Evolutionary conservation across 78 protist genomes (phyloP), one percentile per base, ranked within the genome.

Genomic region (Paratrimastix pyriformis): DNA sequence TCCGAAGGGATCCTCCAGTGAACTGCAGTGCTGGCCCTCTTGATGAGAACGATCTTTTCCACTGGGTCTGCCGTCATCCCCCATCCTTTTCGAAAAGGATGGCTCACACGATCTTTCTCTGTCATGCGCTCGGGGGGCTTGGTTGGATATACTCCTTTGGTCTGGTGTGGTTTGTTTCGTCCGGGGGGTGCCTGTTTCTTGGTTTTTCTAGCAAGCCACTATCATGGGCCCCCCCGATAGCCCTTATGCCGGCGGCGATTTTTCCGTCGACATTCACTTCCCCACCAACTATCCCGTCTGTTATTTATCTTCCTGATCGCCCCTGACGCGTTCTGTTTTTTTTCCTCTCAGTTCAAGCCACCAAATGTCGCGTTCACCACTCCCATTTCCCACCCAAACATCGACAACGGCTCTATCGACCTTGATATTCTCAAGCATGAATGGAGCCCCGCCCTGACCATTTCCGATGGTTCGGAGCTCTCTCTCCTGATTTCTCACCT

Each of bases 401-500:
- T 94, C 55, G 80, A 82, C 77, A 81, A 82, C 44, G 98, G 98
- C 15, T 39, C 50, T 48, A 89, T 94, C 32, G 92, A 96, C 79
- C 65, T 94, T 7, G 96, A 94, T 65, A 92, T 94, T 29, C 84
- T 94, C 57, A 85, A 91, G 52, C 88, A 87, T 44, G 46, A 77
- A 44, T 94, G 96, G 94, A 80, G 83, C 55, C 97, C 97, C 29
- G 94, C 96, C 5, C 80, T 93, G n/a, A 93, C 96, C 38, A 88
- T 88, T 59, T 80, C 92, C 18, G 87, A 89, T 29, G 81, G 37
- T 70, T 35, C 58, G 44, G 18, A 3, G n/a, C n/a, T n/a, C n/a
- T n/a, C 9, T 3, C 5, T 30, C 32, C 46, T 15, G n/a, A 46
- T 6, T 30, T 21, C 0, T 35, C 0, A 6, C 48, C 3, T 1